These are phyloP conservation scores for Hemerocallis citrina DNA, from an alignment of 106 monocot species.

Conservation along the genomic window DNA sequence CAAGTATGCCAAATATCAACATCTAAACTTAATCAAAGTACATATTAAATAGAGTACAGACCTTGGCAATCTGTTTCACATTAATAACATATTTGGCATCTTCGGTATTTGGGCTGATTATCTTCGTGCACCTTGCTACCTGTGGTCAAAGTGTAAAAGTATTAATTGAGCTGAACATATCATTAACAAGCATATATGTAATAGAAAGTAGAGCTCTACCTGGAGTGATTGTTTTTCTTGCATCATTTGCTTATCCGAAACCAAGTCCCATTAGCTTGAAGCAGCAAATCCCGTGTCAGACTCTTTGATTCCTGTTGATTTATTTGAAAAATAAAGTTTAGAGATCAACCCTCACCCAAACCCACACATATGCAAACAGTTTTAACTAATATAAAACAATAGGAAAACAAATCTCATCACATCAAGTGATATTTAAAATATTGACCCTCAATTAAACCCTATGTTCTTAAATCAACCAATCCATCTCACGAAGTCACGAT, in stretches of 20 bases:
- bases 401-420: too few species aligned
- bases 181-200: neutral
- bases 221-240: constrained; percentile 97
- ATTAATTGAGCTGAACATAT: neutral
- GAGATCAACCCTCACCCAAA: too few species aligned
- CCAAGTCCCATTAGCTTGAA: constrained; percentile 96
- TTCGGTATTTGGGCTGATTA: constrained; percentile 91
- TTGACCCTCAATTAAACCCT: too few species aligned
- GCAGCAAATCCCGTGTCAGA: constrained; percentile 93
- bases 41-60: constrained; percentile 4
- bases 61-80: constrained; percentile 99
- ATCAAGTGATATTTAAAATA: too few species aligned
- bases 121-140: constrained; percentile 97
- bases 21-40: neutral
- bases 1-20: neutral
- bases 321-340: neutral
- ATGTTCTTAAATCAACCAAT: too few species aligned
- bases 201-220: constrained; percentile 23
- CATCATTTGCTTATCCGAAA: constrained; percentile 99
- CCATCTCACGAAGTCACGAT: too few species aligned
- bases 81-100: constrained; percentile 97
- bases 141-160: constrained; percentile 21
- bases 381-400: too few species aligned
- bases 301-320: constrained; percentile 83
- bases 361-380: too few species aligned